A percentile compares a stretch with the other conserved stretches of the same genome.
These are phyloP conservation scores for Anthoceros angustus DNA, from an alignment of 225 moss, liverwort and hornwort species.

Conservation along the genomic window DNA sequence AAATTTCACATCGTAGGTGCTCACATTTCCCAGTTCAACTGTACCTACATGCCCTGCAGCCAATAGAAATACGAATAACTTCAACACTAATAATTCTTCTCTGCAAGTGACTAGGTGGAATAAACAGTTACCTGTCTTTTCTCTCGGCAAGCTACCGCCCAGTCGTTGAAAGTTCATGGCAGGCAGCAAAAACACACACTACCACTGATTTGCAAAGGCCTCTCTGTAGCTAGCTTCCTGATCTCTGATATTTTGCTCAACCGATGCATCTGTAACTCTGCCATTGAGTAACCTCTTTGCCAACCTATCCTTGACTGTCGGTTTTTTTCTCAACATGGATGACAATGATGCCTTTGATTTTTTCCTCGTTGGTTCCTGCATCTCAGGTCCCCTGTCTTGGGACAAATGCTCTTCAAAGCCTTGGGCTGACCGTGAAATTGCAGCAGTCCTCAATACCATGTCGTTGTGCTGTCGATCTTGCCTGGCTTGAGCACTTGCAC, in stretches of 20 bases:
- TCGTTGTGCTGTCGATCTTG: slow-evolving; percentile 83
- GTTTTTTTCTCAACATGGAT: slow-evolving; percentile 60
- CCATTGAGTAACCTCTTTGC: slow-evolving; percentile 61
- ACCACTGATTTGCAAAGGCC: slow-evolving; percentile 79
- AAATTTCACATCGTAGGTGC: too few species aligned
- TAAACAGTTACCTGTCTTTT: too few species aligned
- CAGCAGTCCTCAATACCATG: slow-evolving; percentile 53
- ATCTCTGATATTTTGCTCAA: slow-evolving; percentile 45
- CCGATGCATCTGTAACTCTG: slow-evolving; percentile 56
- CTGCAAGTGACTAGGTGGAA: too few species aligned
- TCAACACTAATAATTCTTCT: too few species aligned
- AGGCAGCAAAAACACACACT: neutral
- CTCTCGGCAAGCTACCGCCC: too few species aligned
- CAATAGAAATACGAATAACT: too few species aligned
- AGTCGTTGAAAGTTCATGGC: too few species aligned
- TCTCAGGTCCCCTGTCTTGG: slow-evolving; percentile 22
- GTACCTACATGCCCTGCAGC: too few species aligned
- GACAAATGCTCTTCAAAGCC: slow-evolving; percentile 33
- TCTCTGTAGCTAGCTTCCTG: slow-evolving; percentile 79
- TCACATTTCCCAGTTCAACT: too few species aligned
- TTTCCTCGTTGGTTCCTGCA: slow-evolving; percentile 19
- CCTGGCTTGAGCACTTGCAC: slow-evolving; percentile 22
- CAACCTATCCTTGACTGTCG: slow-evolving; percentile 73
- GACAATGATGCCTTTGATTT: slow-evolving; percentile 55
- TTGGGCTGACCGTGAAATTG: slow-evolving; percentile 24